phyloP scores from a whole-genome alignment of 2,329 filamentous ascomycete species.

The Hansfordia pulvinata region DNA sequence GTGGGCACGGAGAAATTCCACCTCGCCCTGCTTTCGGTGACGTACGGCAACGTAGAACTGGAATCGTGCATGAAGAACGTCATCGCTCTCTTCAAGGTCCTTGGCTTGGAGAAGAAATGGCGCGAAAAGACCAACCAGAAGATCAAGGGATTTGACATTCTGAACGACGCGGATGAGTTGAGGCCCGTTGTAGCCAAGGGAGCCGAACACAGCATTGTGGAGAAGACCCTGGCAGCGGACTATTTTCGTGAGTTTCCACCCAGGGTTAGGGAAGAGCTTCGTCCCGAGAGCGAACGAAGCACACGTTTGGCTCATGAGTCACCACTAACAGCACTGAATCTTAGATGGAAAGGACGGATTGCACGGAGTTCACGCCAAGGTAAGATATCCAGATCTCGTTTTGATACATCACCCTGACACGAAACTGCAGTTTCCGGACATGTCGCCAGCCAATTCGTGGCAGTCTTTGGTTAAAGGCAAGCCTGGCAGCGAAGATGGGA shows the following conservation, averaged over 20 bases:
- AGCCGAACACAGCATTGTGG: constrained; percentile 71
- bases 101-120: constrained; percentile 83
- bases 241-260: constrained; percentile 61
- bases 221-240: constrained; percentile 66
- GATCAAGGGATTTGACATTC: too few relatives aligned
- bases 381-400: too few relatives aligned
- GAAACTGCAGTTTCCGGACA: constrained; percentile 47
- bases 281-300: background rate
- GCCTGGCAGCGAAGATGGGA: too few relatives aligned
- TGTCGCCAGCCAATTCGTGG: constrained; percentile 64
- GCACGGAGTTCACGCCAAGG: constrained; percentile 55
- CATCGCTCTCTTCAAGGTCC: constrained; percentile 79
- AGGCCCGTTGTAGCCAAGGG: constrained; percentile 83
- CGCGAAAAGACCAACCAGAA: constrained; percentile 54
- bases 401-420: constrained; percentile 4
- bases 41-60: constrained; percentile 86
- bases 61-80: constrained; percentile 80
- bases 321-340: too few relatives aligned
- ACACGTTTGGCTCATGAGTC: constrained; percentile 3
- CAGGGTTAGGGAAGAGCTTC: background rate
- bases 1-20: constrained; percentile 75
- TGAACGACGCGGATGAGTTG: too few relatives aligned
- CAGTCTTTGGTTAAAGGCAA: constrained; percentile 48
- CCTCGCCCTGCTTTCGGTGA: constrained; percentile 72
- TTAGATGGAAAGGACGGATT: constrained; percentile 67